Evolutionary conservation across 2,329 filamentous ascomycete genomes (phyloP).

Genomic region (Pseudogymnoascus sp.): DNA sequence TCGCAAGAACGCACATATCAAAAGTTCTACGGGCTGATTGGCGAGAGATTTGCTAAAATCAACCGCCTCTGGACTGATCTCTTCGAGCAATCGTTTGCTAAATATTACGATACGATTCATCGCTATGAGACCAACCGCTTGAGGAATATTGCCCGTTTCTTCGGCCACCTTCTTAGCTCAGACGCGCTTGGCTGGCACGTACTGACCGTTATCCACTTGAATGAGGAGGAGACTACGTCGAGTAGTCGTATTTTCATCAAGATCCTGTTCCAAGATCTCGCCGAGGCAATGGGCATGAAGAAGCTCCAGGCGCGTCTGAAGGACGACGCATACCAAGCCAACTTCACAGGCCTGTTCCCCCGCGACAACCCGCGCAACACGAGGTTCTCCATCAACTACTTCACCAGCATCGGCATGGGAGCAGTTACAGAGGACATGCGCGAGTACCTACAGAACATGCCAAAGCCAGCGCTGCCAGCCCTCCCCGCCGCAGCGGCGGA

Average conservation of each 20-base stretch:
- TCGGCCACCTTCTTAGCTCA: constrained; percentile 79
- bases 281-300: constrained; percentile 76
- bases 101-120: constrained; percentile 96
- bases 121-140: constrained; percentile 93
- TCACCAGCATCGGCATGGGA: constrained; percentile 96
- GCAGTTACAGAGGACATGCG: constrained; percentile 91
- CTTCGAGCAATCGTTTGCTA: constrained; percentile 81
- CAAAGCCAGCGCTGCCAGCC: constrained; percentile 70
- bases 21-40: constrained; percentile 93
- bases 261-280: constrained; percentile 88
- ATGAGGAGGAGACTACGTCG: constrained; percentile 93
- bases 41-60: constrained; percentile 90
- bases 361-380: constrained; percentile 82
- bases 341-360: constrained; percentile 80
- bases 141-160: constrained; percentile 90
- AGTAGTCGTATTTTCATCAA: constrained; percentile 98
- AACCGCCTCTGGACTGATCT: constrained; percentile 91
- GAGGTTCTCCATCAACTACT: constrained; percentile 98
- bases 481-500: constrained; percentile 46
- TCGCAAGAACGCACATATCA: constrained; percentile 95
- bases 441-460: constrained; percentile 79
- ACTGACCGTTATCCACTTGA: constrained; percentile 75
- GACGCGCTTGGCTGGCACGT: constrained; percentile 92
- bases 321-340: constrained; percentile 70
- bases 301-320: constrained; percentile 68